Percentiles rank a stretch among this genome's conserved stretches.
Conservation (phyloP, 257 asterid genomes). For the Solanum virginianum region DNA sequence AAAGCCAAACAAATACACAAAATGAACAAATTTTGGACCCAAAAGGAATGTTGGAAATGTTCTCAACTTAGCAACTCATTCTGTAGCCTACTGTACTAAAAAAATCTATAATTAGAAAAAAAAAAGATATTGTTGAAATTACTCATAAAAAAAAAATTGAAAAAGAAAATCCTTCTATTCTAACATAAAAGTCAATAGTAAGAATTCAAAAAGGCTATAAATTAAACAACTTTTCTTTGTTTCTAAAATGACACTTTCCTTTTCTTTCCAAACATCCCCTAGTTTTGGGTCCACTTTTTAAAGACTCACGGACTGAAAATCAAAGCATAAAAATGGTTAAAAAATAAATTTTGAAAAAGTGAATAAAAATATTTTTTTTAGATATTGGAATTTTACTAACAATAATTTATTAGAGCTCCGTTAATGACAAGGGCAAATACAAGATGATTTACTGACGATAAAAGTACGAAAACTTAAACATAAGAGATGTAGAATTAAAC, state of each 20-base stretch:
- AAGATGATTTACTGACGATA: neutral
- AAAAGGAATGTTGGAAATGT: constrained; percentile 9
- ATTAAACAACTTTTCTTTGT: neutral
- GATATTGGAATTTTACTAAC: neutral
- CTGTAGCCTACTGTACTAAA: neutral
- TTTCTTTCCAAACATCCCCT: constrained; percentile 26
- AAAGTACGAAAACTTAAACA: neutral
- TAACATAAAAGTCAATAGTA: constrained; percentile 9
- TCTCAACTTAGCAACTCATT: neutral
- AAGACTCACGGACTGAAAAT: neutral
- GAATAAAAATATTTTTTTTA: neutral
- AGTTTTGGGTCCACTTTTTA: constrained; percentile 12
- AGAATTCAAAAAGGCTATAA: neutral
- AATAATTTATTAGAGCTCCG: too few species aligned
- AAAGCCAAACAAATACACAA: neutral
- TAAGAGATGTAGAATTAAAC: neutral
- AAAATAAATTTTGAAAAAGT: neutral
- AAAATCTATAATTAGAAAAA: neutral
- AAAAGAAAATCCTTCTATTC: neutral
- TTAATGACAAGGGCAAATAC: neutral
- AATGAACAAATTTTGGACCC: constrained; percentile 5
- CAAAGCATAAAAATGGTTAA: neutral
- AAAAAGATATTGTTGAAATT: neutral
- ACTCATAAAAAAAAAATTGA: neutral
- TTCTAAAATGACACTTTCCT: constrained; percentile 5